phyloP scores from a whole-genome alignment of 2,329 filamentous ascomycete species.

The Hymenoscyphus fraxineus region DNA sequence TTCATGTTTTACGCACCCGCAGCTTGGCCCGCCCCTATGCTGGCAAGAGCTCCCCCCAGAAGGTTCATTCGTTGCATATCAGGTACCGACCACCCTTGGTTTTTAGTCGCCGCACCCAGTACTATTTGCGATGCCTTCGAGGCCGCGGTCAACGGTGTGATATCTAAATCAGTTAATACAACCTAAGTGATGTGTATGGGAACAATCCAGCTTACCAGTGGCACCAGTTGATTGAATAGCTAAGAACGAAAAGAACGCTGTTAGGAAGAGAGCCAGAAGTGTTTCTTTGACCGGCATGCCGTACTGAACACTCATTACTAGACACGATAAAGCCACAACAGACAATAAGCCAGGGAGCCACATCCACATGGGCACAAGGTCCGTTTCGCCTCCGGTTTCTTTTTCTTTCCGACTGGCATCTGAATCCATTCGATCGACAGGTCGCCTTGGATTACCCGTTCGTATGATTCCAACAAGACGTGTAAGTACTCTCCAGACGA shows the following conservation, averaged over 20 bases:
- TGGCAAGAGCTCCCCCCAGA: neutral
- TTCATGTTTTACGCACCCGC: neutral
- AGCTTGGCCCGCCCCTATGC: constrained; percentile 2
- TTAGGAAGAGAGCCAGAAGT: constrained; percentile 1
- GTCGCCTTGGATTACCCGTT: neutral
- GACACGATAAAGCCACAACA: neutral
- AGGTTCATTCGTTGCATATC: constrained; percentile 6
- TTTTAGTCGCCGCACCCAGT: neutral
- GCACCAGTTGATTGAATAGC: constrained; percentile 8
- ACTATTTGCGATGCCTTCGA: constrained; percentile 3
- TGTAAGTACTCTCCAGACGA: neutral
- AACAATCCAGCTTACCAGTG: neutral
- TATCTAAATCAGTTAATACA: constrained; percentile 1
- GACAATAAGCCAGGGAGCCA: constrained; percentile 3
- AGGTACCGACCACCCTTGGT: constrained; percentile 1
- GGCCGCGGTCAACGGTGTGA: constrained; percentile 5
- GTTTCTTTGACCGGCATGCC: constrained; percentile 4
- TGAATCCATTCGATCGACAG: neutral
- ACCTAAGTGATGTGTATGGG: no score
- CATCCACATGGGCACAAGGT: neutral
- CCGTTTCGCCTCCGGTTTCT: neutral
- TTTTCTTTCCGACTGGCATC: neutral
- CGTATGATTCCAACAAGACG: neutral
- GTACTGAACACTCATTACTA: constrained; percentile 6
- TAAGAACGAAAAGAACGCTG: constrained; percentile 3